Base-by-base conservation (phyloP, 2,329 filamentous ascomycete species). In the Metarhizium humberi region DNA sequence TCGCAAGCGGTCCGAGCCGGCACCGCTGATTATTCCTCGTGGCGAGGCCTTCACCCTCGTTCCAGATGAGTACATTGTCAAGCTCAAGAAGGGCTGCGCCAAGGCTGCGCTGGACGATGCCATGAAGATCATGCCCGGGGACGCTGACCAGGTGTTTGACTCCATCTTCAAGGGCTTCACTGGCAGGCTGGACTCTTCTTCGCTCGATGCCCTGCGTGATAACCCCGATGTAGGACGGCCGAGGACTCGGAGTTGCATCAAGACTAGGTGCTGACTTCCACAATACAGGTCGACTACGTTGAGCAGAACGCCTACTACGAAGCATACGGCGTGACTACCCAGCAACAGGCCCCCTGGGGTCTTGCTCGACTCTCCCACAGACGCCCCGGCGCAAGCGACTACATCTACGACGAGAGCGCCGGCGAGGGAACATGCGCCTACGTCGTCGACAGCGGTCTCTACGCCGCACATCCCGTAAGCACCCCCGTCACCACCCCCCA, bases 371-470 rank as follows among this genome's bases (percentile, higher is more conserved):
- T 73, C 51, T 72, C 70, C n/a, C 66, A 63, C 62, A 59, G 60
- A 6, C 30, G 38, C 8, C 58, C 63, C 0, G 61, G 61, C 10
- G 45, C 56, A 1, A 62, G 57, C 4, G 56, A 56, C n/a, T 73
- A 71, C 59, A 55, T 61, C 53, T 73, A 69, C 55, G 69, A 73
- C 52, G 59, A 62, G 1, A 64, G 59, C 13, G 68, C 69, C 0
- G 73, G 70, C 32, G 59, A 62, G 45, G 70, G 67, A 16, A 68
- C 69, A 5, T 74, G 67, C 29, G 68, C 67, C 25, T 76, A 76
- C 58, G 66, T 75, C 34, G 67, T 76, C 48, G 73, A 76, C 61
- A 71, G 71, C 14, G 73, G 73, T 8, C 69, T 73, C 54, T 61
- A 59, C 43, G 32, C 60, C 4, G 58, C 60, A 7, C 71, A 73